These are phyloP conservation scores for Komagataella ulmi DNA, from an alignment of 805 yeast species.

Conservation along the genomic window DNA sequence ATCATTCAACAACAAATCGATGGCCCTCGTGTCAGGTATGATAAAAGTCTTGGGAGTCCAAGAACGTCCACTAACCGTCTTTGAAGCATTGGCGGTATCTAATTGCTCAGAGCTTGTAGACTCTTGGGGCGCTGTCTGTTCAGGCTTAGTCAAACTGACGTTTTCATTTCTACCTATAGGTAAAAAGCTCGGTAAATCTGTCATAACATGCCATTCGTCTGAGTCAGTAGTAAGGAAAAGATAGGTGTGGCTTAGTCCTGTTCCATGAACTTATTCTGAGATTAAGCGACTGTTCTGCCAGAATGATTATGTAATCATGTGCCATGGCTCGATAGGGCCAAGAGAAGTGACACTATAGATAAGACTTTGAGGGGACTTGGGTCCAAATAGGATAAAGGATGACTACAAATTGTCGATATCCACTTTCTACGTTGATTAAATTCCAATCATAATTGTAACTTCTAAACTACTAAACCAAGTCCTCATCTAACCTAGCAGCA, in stretches of 20 bases:
- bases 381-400: not conserved
- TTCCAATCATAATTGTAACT: not conserved
- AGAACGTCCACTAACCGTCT: conserved; percentile 1
- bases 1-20: conserved; percentile 29
- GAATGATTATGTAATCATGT: not conserved
- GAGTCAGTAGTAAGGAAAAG: not conserved
- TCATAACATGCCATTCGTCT: not conserved
- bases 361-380: not conserved
- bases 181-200: not conserved
- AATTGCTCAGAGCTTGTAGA: not conserved
- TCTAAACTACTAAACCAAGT: conserved; percentile 7
- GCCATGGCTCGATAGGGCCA: too few relatives aligned
- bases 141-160: not conserved
- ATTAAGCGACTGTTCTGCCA: not conserved
- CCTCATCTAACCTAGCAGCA: conserved; percentile 92
- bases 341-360: not conserved
- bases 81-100: not conserved
- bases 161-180: not conserved
- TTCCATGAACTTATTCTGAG: not conserved
- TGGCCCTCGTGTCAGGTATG: conserved; percentile 47
- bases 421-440: not conserved
- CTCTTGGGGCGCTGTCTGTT: not conserved
- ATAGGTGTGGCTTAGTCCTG: not conserved
- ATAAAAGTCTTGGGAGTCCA: conserved; percentile 13
- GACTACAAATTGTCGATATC: not conserved